These are phyloP conservation scores for Physaria fendleri DNA, from an alignment of 345 rosid genomes.

Conservation along the genomic window DNA sequence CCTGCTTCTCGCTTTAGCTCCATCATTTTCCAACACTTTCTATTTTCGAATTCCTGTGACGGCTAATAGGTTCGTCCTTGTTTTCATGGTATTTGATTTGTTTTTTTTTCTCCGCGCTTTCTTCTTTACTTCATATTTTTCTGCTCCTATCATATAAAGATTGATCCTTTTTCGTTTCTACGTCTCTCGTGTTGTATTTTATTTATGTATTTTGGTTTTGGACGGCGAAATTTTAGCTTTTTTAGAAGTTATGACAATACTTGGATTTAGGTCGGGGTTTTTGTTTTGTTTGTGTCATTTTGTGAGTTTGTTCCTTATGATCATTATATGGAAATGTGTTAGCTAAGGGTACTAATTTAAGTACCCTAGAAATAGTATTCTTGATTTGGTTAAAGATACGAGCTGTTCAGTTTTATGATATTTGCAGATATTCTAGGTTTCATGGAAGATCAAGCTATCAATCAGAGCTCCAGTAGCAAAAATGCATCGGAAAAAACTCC, in stretches of 20 bases:
- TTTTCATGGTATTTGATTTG: background rate
- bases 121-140: no score
- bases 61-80: background rate
- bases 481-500: conserved; percentile 42
- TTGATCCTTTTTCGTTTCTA: background rate
- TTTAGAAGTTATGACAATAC: background rate
- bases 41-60: background rate
- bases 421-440: conserved; percentile 11
- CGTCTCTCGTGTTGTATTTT: background rate
- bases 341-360: background rate
- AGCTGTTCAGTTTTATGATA: background rate
- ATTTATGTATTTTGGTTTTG: background rate
- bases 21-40: background rate
- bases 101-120: background rate
- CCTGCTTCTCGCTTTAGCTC: background rate
- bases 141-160: no score
- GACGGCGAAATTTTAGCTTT: background rate
- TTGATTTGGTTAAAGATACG: background rate
- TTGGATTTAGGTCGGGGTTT: background rate
- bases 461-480: conserved; percentile 50
- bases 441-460: conserved; percentile 55
- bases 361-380: background rate
- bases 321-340: background rate
- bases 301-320: background rate
- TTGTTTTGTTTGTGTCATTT: background rate